A percentile compares a stretch with the other conserved stretches of the same genome.
Conservation (phyloP, 306 rosid genomes). For the Pyrus betulifolia region DNA sequence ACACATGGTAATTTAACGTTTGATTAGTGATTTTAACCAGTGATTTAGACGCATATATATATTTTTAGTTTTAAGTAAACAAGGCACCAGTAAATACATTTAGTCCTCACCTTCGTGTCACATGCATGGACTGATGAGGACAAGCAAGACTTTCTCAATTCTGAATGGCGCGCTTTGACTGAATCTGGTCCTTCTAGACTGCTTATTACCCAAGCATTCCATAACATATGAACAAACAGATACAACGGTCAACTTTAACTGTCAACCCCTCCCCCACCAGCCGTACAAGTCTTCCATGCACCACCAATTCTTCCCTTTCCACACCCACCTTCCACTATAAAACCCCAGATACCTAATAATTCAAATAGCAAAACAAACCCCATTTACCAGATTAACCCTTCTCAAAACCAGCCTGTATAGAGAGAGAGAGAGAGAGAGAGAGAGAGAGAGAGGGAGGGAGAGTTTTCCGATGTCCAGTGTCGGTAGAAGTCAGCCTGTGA, state of each 20-base stretch:
- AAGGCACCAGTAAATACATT: not conserved
- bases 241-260: not conserved
- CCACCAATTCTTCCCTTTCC: not conserved
- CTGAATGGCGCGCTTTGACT: slow-evolving; percentile 15
- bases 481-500: not conserved
- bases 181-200: slow-evolving; percentile 3
- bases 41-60: too few species aligned
- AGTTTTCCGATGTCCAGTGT: not conserved
- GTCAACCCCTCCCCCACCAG: too few species aligned
- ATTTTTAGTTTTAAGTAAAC: not conserved
- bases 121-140: not conserved
- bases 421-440: not conserved
- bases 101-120: not conserved
- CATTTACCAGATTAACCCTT: not conserved
- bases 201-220: not conserved
- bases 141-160: not conserved
- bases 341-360: not conserved
- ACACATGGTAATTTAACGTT: too few species aligned
- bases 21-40: too few species aligned
- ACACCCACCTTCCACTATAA: not conserved
- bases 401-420: not conserved
- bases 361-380: not conserved
- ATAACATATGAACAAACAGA: not conserved
- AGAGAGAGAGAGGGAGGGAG: not conserved
- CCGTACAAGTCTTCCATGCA: not conserved